Conservation (phyloP, 805 yeast genomes). For the Saturnispora saitoi region DNA sequence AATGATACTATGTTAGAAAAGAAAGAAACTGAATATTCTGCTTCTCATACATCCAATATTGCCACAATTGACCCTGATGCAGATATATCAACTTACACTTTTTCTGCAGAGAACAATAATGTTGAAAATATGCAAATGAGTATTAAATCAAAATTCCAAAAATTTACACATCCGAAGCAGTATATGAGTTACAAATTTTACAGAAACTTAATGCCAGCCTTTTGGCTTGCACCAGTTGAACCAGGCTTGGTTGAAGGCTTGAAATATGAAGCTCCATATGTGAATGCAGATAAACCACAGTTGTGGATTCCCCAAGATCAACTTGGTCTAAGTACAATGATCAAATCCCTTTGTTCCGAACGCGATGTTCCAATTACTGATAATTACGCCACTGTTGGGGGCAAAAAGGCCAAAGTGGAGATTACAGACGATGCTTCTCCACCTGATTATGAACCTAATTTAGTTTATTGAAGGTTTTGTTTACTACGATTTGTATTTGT, state of each 20-base stretch:
- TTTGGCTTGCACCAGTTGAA: slow-evolving; percentile 16
- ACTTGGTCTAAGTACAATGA: slow-evolving; percentile 55
- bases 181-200: slow-evolving; percentile 22
- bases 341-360: slow-evolving; percentile 43
- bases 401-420: slow-evolving; percentile 39
- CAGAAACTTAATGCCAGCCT: slow-evolving; percentile 33
- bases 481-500: not conserved
- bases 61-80: slow-evolving; percentile 7
- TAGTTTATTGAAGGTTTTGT: slow-evolving; percentile 14
- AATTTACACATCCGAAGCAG: slow-evolving; percentile 25
- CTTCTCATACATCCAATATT: slow-evolving; percentile 1
- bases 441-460: slow-evolving; percentile 51
- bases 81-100: slow-evolving; percentile 3
- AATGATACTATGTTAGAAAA: slow-evolving; percentile 1
- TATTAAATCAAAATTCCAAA: slow-evolving; percentile 2
- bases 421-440: slow-evolving; percentile 50
- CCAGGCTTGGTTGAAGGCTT: slow-evolving; percentile 10
- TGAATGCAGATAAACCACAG: slow-evolving; percentile 47
- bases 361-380: slow-evolving; percentile 49
- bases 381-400: slow-evolving; percentile 48
- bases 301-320: slow-evolving; percentile 67
- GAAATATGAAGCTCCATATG: slow-evolving; percentile 46
- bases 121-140: not conserved
- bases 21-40: slow-evolving; percentile 1
- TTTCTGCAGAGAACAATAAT: slow-evolving; percentile 3